Conservation (phyloP, 306 rosid genomes). For the Parietaria judaica region DNA sequence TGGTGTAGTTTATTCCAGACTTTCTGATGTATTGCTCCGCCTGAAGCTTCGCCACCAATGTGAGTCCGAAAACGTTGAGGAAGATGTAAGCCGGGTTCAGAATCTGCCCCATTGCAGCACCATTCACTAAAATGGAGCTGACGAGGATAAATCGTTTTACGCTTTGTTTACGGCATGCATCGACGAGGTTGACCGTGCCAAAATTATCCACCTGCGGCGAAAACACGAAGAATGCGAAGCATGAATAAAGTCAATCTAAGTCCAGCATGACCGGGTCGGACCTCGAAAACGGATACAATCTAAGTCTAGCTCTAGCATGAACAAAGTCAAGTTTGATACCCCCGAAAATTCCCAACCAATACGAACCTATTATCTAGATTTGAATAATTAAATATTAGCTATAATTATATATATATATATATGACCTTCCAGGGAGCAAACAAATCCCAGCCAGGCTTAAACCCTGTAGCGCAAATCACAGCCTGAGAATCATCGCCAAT, state of each 20-base stretch:
- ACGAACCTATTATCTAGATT: too few species aligned
- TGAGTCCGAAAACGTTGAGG: constrained; percentile 84
- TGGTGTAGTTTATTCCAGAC: constrained; percentile 91
- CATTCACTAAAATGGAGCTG: constrained; percentile 93
- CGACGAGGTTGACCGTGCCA: constrained; percentile 86
- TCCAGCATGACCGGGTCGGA: too few species aligned
- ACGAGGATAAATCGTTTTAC: constrained; percentile 76
- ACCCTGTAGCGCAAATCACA: constrained; percentile 87
- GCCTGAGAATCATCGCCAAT: constrained; percentile 82
- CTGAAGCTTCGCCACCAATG: constrained; percentile 85
- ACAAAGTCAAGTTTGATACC: too few species aligned
- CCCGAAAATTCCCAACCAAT: too few species aligned
- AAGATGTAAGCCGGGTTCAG: constrained; percentile 86
- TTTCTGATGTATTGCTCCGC: constrained; percentile 74
- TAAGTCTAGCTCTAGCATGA: too few species aligned
- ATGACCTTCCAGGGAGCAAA: constrained; percentile 94
- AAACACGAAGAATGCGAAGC: too few species aligned
- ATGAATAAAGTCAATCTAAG: too few species aligned
- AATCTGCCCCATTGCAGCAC: constrained; percentile 93
- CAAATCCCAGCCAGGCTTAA: constrained; percentile 78
- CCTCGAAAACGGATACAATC: too few species aligned
- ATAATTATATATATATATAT: background rate
- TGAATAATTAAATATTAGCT: too few species aligned
- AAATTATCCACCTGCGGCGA: constrained; percentile 72
- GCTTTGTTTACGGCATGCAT: constrained; percentile 74